Evolutionary conservation across 345 rosid species (phyloP).

Genomic region (Dipteronia dyeriana): DNA sequence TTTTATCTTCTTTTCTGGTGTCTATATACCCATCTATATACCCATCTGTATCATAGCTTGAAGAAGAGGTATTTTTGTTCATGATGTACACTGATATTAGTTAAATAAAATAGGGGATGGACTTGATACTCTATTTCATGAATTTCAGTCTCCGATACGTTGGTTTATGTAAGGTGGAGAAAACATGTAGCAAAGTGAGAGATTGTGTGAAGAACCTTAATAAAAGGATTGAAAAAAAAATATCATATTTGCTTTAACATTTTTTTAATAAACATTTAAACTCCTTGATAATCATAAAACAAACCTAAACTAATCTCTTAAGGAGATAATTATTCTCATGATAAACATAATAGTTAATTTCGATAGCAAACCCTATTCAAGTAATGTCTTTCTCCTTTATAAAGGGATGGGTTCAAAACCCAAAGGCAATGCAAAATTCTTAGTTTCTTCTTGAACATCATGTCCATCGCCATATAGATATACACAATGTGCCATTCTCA

Average conservation of each 20-base stretch:
- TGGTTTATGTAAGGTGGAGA: neutral
- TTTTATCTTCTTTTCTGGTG: neutral
- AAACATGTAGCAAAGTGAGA: neutral
- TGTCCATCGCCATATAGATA: constrained; percentile 19
- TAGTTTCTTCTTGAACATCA: neutral
- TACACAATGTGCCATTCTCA: neutral
- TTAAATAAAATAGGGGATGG: neutral
- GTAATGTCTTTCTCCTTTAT: no score
- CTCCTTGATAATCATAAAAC: no score
- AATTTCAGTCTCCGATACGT: neutral
- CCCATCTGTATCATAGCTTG: neutral
- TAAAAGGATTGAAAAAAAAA: no score
- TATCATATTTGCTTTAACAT: no score
- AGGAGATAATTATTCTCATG: no score
- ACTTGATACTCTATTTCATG: neutral
- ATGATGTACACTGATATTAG: neutral
- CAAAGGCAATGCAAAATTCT: neutral
- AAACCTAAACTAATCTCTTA: no score
- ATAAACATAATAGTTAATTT: no score
- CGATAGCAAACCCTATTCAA: no score
- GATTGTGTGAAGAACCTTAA: no score
- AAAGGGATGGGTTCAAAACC: neutral
- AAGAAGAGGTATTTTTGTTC: neutral
- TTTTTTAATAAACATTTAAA: no score
- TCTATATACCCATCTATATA: neutral